Percentiles rank a stretch among this genome's conserved stretches.
Evolutionary conservation across 257 asterid species (phyloP).

Genomic region (Lavandula angustifolia): DNA sequence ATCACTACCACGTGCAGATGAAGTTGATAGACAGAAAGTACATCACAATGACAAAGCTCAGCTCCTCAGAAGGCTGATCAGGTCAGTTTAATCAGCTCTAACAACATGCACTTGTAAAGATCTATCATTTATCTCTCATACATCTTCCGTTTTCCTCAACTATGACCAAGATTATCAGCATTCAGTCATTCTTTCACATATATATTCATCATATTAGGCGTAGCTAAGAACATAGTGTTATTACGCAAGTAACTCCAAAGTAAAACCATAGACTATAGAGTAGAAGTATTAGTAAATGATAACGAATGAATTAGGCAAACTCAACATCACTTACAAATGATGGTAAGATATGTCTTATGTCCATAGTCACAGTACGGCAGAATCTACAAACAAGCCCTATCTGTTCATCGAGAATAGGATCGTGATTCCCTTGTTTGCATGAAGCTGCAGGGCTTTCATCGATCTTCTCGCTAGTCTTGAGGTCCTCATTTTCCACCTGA

Average conservation of each 20-base stretch:
- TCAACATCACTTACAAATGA: conserved; percentile 45
- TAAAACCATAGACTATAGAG: not conserved
- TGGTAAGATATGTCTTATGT: conserved; percentile 65
- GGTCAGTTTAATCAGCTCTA: too few relatives aligned
- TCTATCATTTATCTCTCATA: not conserved
- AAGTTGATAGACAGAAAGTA: too few relatives aligned
- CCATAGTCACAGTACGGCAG: conserved; percentile 46
- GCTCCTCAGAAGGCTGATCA: too few relatives aligned
- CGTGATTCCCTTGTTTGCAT: conserved; percentile 56
- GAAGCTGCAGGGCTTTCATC: conserved; percentile 36
- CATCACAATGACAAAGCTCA: too few relatives aligned
- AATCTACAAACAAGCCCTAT: conserved; percentile 61
- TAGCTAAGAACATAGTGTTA: not conserved
- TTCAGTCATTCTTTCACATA: not conserved
- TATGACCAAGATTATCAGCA: not conserved
- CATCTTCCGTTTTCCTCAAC: not conserved
- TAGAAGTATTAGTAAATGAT: not conserved
- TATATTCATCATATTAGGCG: too few relatives aligned
- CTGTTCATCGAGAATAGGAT: conserved; percentile 54
- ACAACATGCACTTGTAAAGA: not conserved
- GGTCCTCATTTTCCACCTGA: conserved; percentile 40
- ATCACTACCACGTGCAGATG: too few relatives aligned
- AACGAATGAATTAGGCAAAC: not conserved
- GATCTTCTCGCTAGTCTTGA: conserved; percentile 5
- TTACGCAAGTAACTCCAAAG: too few relatives aligned